Conservation (phyloP, 1,284 basidiomycete species). For the Testicularia cyperi region DNA sequence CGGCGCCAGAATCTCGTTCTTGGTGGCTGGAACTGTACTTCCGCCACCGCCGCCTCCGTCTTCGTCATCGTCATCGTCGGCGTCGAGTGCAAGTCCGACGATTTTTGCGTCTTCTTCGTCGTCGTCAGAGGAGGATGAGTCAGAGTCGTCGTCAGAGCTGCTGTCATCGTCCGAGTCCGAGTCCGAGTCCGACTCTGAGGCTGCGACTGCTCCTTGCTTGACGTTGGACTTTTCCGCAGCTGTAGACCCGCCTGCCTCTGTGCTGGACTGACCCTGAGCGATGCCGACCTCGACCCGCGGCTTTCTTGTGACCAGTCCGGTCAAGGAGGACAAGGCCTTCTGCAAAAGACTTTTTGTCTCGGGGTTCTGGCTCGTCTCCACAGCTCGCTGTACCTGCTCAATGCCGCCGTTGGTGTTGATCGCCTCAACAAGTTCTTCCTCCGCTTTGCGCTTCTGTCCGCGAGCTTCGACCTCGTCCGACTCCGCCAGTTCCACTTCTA, state of each 20-base stretch:
- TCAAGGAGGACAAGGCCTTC: conserved; percentile 24
- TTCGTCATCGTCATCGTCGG: conserved; percentile 39
- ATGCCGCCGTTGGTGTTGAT: conserved; percentile 10
- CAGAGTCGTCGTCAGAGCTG: conserved; percentile 14
- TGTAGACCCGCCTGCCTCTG: too few species aligned
- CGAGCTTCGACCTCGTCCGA: neutral
- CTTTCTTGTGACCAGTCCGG: conserved; percentile 13
- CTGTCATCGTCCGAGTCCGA: conserved; percentile 1
- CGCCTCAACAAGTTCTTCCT: conserved; percentile 21
- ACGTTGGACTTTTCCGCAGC: neutral
- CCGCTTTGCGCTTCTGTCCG: conserved; percentile 24
- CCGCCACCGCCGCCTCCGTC: conserved; percentile 9
- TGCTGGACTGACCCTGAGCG: neutral
- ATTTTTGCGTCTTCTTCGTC: conserved; percentile 6
- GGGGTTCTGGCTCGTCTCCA: conserved; percentile 26
- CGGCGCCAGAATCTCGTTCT: conserved; percentile 46
- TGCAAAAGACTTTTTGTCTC: conserved; percentile 27
- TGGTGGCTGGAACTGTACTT: conserved; percentile 34
- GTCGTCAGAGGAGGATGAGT: conserved; percentile 17
- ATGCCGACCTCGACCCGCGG: neutral
- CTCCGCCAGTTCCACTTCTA: conserved; percentile 1
- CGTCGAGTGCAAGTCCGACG: conserved; percentile 1
- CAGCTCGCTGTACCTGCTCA: conserved; percentile 19
- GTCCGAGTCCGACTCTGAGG: conserved; percentile 12
- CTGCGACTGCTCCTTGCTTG: conserved; percentile 1